Evolutionary conservation across 306 rosid species (phyloP), one percentile per base, ranked within the genome.

Genomic region (Quercus engelmannii): DNA sequence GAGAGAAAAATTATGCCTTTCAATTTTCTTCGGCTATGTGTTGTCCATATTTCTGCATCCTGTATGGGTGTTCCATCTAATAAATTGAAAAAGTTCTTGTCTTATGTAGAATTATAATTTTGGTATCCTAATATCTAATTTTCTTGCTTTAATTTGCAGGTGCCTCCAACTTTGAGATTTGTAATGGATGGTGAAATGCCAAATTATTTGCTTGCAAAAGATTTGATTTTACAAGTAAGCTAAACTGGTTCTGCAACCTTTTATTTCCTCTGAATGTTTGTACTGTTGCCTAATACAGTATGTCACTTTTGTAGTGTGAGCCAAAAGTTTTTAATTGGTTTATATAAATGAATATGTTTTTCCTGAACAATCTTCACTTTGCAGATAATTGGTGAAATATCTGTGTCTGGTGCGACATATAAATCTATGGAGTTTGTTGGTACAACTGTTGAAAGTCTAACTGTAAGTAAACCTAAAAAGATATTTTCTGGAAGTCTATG

Each of bases 111-210:
- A 52, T 19, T 15, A 8, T 30, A 63, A 58, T 31, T 56, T 6
- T 59, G 73, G 49, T 79, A 30, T 19, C 10, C 70, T 33, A n/a
- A 38, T 4, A 35, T 61, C 20, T 69, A 20, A 12, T 20, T 62
- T 61, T 70, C 20, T 13, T 56, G 18, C 55, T 59, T 63, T 30
- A 3, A 80, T 77, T 64, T 82, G 79, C 83, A 94, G 99, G 99
- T 90, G 57, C 99, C 99, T 55, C 99, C 97, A 68, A 91, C 97
- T 80, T 76, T 92, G 78, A 87, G 93, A 83, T 94, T 94, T 80
- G 90, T 92, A 55, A 25, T 94, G 90, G 97, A 90, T 85, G 99
- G 99, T 79, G 97, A 92, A 80, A 91, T 94, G 99, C 99, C 99
- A 11, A 77, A 82, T 85, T 92, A 91, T 80, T 87, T 94, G 85